Evolutionary conservation across 2,329 filamentous ascomycete species (phyloP), one percentile per base, ranked within the genome.

Genomic region (Nannizziopsis arthrosporioides): DNA sequence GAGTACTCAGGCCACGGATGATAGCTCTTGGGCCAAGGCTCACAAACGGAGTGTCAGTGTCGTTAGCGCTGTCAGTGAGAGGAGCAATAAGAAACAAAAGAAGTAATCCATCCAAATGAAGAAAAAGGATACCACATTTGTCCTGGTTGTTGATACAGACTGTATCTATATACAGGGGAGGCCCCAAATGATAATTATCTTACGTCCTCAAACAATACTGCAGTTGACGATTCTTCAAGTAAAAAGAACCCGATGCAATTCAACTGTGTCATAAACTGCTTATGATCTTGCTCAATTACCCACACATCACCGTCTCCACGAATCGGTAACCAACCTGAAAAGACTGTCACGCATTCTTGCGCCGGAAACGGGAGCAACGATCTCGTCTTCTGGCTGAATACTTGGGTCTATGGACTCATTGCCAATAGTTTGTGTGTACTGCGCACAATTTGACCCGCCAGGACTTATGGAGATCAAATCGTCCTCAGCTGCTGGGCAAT

Each of bases 11-110:
- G 14, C 36, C 44, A 32, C 36, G 32, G 47, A 11, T 48, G 39
- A 12, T 19, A 12, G 27, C 15, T 3, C 38, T 36, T 35, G 30
- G 12, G 42, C 37, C 10, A 47, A 47, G n/a, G 38, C 27, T 8
- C 81, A 84, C 54, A 93, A 93, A 70, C 77, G 87, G 51, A 92
- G 86, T 61, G 85, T 85, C 1, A 93, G 86, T 63, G 85, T 88
- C 30, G 63, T 93, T 46, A 90, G 85, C 62, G 70, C 73, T 12
- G 69, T 69, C 5, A 87, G 83, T 61, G 81, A 86, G 49, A 74
- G 73, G 61, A 73, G 70, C 55, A 59, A 61, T 6, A 76, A 75
- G 60, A 66, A 71, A 46, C 70, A 72, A 58, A 71, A 67, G 57
- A 73, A 71, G 42, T 53, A 38, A 48, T 18, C 10, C 36, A 12